These are phyloP conservation scores for Scleroderma bovista DNA, from an alignment of 768 basidiomycete species.

Conservation along the genomic window DNA sequence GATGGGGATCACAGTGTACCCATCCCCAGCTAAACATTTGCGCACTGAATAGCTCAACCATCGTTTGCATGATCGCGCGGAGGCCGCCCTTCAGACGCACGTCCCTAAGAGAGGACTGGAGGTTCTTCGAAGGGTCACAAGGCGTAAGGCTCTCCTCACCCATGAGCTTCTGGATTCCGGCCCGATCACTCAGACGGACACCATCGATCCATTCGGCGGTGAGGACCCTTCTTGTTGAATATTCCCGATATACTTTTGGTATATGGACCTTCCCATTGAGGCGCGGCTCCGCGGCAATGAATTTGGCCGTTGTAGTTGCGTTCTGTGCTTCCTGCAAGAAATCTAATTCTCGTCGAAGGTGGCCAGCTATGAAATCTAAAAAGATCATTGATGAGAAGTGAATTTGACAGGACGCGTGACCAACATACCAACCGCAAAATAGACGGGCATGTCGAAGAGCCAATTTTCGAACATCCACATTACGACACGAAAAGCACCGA, in stretches of 20 bases:
- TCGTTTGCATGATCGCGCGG: constrained; percentile 70
- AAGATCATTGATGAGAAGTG: background rate
- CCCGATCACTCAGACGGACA: constrained; percentile 63
- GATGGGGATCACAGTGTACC: constrained; percentile 76
- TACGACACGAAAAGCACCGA: constrained; percentile 60
- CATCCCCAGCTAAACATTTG: constrained; percentile 93
- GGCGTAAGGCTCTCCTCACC: constrained; percentile 34
- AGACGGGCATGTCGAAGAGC: constrained; percentile 83
- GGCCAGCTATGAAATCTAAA: constrained; percentile 73
- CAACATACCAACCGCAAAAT: constrained; percentile 66
- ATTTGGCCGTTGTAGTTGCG: constrained; percentile 60
- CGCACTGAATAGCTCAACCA: constrained; percentile 82
- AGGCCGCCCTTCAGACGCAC: constrained; percentile 53
- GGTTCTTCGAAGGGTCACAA: background rate
- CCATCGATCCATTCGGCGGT: constrained; percentile 85
- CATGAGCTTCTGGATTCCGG: constrained; percentile 52
- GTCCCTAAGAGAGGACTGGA: constrained; percentile 10
- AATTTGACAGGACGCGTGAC: background rate
- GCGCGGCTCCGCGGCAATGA: constrained; percentile 64
- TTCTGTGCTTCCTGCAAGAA: constrained; percentile 79
- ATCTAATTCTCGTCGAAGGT: constrained; percentile 79
- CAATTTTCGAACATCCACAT: constrained; percentile 79
- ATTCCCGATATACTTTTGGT: constrained; percentile 66
- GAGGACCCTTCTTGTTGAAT: constrained; percentile 73
- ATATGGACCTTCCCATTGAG: constrained; percentile 71